These are phyloP conservation scores for Lathyrus tuberosus DNA, from an alignment of 306 rosid genomes.

Conservation along the genomic window DNA sequence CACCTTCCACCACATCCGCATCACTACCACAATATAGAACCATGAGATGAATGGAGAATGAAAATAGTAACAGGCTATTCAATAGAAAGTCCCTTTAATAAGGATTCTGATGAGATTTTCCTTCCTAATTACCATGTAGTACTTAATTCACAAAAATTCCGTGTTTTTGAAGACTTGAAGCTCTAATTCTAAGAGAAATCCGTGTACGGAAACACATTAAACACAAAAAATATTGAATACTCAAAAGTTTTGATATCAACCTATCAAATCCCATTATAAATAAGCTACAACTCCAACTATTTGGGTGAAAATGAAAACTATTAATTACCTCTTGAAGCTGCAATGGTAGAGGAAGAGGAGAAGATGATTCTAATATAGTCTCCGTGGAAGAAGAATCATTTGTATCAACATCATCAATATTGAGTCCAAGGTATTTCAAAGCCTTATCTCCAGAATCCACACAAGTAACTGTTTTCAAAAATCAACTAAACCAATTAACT, in stretches of 20 bases:
- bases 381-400: conserved; percentile 46
- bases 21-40: too few relatives aligned
- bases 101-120: conserved; percentile 6
- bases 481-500: neutral
- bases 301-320: neutral
- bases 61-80: neutral
- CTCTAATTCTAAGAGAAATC: too few relatives aligned
- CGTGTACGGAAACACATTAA: too few relatives aligned
- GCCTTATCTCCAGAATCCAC: conserved; percentile 98
- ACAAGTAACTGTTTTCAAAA: conserved; percentile 65
- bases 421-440: conserved; percentile 74
- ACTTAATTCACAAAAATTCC: conserved; percentile 1
- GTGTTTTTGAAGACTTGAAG: neutral
- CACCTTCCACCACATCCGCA: too few relatives aligned
- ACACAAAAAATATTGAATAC: too few relatives aligned
- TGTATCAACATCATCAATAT: conserved; percentile 47
- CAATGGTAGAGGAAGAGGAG: conserved; percentile 34
- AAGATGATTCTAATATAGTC: conserved; percentile 49
- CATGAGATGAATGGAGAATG: neutral
- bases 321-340: conserved; percentile 45
- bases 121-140: conserved; percentile 1
- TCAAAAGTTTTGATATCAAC: neutral
- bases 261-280: neutral
- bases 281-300: too few relatives aligned
- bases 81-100: conserved; percentile 12